Base-by-base conservation (phyloP, 768 basidiomycete species). In the Stropharia rugosoannulata region DNA sequence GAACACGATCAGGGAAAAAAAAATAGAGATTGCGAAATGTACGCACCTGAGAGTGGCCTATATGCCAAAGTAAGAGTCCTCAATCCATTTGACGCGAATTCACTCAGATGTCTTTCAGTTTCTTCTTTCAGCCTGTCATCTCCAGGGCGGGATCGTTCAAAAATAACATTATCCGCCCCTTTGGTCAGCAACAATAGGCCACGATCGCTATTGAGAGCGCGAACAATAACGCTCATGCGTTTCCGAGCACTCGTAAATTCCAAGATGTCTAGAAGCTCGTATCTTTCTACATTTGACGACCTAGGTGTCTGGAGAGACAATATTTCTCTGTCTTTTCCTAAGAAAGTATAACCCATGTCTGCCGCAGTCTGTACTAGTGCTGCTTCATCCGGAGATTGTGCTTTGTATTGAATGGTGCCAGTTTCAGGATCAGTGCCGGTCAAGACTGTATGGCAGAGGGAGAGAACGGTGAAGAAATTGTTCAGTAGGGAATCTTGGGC, bases 361-460 rank as follows among this genome's bases (percentile, higher is more conserved):
- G 96, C 95, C 3, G 96, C 95, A 32, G 95, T 93, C 66, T 95
- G 94, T 2, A 98, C 96, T 38, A 98, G 81, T 5, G 96, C 96
- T n/a, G 94, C 90, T 75, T 98, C 96, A 65, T 98, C 96, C 8
- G 96, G 96, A 0, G 87, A 90, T 70, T 98, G 96, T 1, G 96
- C 93, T 73, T 95, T 97, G 80, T 97, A 98, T 63, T 88, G 81
- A 44, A 96, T 84, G 16, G 77, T 79, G 38, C 89, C 87, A 1
- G 88, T 90, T 38, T 75, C 73, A 0, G 81, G 78, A 66, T 94
- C 82, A 37, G 85, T 79, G 15, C 80, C 78, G 0, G 91, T 86
- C 40, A 98, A 80, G 35, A 95, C 96, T 7, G 95, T 96, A 69
- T 98, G 96, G 73, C 96, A 98, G 3, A 98, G 78, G 18, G 90